Percentiles rank a stretch among this genome's conserved stretches.
These are phyloP conservation scores for Penicillium ucsense DNA, from an alignment of 495 filamentous ascomycete genomes.

Conservation along the genomic window DNA sequence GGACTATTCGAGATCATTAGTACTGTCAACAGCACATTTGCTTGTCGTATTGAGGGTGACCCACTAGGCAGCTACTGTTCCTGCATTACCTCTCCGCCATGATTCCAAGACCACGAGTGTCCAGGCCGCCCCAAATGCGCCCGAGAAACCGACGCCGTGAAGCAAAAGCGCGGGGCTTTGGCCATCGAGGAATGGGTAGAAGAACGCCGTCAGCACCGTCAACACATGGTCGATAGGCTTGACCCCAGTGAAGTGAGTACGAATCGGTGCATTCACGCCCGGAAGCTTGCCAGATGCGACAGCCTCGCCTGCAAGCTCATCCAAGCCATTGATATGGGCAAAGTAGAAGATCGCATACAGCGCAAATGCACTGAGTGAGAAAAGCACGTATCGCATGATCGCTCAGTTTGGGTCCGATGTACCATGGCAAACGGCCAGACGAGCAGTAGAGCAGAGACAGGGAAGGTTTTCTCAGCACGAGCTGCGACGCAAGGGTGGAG, in stretches of 20 bases:
- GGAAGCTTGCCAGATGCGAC: constrained; percentile 29
- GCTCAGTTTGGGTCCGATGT: background rate
- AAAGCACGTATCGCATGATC: constrained; percentile 26
- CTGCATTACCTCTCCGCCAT: constrained; percentile 44
- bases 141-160: constrained; percentile 41
- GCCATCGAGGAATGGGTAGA: constrained; percentile 46
- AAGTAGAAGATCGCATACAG: constrained; percentile 36
- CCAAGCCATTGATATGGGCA: constrained; percentile 30
- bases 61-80: constrained; percentile 43
- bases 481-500: too few species aligned
- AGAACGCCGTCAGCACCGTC: constrained; percentile 41
- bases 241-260: constrained; percentile 43
- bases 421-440: too few species aligned
- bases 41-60: constrained; percentile 5
- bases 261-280: constrained; percentile 27
- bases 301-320: constrained; percentile 18
- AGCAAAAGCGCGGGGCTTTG: constrained; percentile 32
- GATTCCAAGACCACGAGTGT: constrained; percentile 46
- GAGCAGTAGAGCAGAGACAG: too few species aligned
- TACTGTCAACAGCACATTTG: background rate
- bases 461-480: too few species aligned
- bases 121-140: constrained; percentile 48
- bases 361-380: constrained; percentile 30
- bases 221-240: constrained; percentile 37
- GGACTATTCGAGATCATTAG: constrained; percentile 21